Conservation (phyloP, 352 stramenopile species). For the Globisporangium emineosum region DNA sequence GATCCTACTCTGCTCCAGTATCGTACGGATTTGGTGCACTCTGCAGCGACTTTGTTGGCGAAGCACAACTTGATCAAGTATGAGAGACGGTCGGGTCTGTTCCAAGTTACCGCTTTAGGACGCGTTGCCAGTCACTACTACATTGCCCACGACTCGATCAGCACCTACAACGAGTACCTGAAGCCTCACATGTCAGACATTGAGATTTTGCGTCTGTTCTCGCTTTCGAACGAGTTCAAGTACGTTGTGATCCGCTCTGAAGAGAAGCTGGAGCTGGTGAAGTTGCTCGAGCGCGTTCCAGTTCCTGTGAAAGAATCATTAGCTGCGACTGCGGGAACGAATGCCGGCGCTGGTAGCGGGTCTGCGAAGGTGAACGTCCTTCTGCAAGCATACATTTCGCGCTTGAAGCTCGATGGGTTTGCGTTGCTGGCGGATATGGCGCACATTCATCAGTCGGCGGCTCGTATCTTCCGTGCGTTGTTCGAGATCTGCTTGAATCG, state of each 20-base stretch:
- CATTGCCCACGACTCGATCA: constrained; percentile 97
- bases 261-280: constrained; percentile 98
- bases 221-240: constrained; percentile 98
- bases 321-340: constrained; percentile 38
- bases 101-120: constrained; percentile 97
- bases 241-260: constrained; percentile 98
- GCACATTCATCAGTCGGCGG: constrained; percentile 98
- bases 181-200: constrained; percentile 99
- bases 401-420: constrained; percentile 97
- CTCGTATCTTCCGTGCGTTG: constrained; percentile 97
- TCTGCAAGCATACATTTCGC: constrained; percentile 98
- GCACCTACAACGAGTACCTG: constrained; percentile 98
- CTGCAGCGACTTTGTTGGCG: constrained; percentile 93
- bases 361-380: constrained; percentile 99
- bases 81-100: constrained; percentile 92
- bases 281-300: constrained; percentile 96
- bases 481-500: constrained; percentile 99
- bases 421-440: constrained; percentile 98
- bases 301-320: constrained; percentile 98
- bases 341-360: constrained; percentile 44
- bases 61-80: constrained; percentile 98
- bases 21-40: constrained; percentile 95
- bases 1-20: constrained; percentile 95
- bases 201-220: constrained; percentile 98
- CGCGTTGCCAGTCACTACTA: constrained; percentile 99